Evolutionary conservation across 257 asterid genomes (phyloP).

Genomic region (Solanum arcanum): DNA sequence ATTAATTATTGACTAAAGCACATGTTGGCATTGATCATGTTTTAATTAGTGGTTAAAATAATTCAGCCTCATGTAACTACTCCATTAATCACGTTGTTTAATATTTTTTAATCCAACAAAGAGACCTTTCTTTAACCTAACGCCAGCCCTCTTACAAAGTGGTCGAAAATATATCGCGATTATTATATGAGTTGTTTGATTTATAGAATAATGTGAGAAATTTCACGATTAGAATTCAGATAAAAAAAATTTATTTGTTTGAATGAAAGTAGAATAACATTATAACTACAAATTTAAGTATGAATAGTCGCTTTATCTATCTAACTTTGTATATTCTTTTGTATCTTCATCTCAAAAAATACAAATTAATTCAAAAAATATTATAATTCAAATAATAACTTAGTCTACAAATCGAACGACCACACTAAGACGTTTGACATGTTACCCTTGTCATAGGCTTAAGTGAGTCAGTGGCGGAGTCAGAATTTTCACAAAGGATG

Average conservation of each 20-base stretch:
- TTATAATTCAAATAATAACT: too few species aligned
- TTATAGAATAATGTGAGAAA: not conserved
- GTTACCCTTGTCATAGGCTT: too few species aligned
- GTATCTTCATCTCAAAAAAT: not conserved
- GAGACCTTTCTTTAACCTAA: not conserved
- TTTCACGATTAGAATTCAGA: not conserved
- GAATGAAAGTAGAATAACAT: not conserved
- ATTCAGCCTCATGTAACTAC: not conserved
- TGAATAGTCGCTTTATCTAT: not conserved
- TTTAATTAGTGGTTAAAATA: not conserved
- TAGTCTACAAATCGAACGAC: not conserved
- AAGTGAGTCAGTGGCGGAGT: too few species aligned
- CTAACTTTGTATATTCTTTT: too few species aligned
- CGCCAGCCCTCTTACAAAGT: not conserved
- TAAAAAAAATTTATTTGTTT: rapidly evolving
- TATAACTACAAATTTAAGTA: too few species aligned
- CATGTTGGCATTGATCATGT: not conserved
- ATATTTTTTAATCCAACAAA: not conserved
- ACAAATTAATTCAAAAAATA: too few species aligned
- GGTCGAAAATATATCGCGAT: not conserved
- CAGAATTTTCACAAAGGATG: too few species aligned
- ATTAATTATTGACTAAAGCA: not conserved
- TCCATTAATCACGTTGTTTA: not conserved
- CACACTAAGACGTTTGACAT: too few species aligned
- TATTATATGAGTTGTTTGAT: not conserved